A percentile compares a stretch with the other conserved stretches of the same genome.
Conservation (phyloP, 139 green algal genomes). For the Volvox reticuliferus region DNA sequence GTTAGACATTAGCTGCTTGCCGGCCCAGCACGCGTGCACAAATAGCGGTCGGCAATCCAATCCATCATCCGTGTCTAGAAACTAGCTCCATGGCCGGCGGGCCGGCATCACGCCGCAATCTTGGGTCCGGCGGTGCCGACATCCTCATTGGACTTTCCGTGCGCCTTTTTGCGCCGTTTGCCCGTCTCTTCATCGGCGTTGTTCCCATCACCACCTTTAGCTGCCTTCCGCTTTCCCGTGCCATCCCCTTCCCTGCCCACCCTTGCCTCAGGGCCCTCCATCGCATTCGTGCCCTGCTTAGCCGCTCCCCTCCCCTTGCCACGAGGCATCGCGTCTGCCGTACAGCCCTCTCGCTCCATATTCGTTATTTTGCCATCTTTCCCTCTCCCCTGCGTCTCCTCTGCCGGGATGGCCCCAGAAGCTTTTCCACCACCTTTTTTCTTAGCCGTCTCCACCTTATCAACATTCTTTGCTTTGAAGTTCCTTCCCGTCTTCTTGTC, state of each 20-base stretch:
- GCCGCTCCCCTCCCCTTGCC: neutral
- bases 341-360: neutral
- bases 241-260: neutral
- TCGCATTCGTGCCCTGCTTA: slow-evolving; percentile 31
- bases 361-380: neutral
- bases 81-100: too few species aligned
- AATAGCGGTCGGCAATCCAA: too few species aligned
- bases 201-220: neutral
- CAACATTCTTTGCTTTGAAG: too few species aligned
- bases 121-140: too few species aligned
- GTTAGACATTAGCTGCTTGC: too few species aligned
- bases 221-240: neutral
- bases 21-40: too few species aligned
- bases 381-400: neutral
- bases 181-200: neutral
- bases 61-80: too few species aligned
- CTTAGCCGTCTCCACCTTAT: neutral
- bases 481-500: too few species aligned
- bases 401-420: neutral
- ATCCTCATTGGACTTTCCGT: too few species aligned
- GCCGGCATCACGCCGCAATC: too few species aligned
- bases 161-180: neutral
- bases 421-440: neutral
- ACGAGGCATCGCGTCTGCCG: neutral
- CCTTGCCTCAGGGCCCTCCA: too few species aligned